phyloP scores from a whole-genome alignment of 352 stramenopile species.

The Aphanomyces stellatus region DNA sequence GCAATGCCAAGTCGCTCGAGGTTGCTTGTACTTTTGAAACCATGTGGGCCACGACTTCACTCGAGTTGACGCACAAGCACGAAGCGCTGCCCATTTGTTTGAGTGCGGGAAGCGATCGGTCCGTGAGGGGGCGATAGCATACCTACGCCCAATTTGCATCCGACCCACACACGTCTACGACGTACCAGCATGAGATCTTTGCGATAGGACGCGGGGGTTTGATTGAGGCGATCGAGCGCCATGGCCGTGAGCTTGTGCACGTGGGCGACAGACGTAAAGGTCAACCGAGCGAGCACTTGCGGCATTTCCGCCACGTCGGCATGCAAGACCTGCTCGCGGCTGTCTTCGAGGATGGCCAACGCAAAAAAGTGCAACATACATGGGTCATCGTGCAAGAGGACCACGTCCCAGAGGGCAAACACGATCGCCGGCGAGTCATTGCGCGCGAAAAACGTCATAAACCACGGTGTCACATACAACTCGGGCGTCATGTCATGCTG shows the following conservation, averaged over 20 bases:
- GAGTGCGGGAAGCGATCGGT: constrained; percentile 46
- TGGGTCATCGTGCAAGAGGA: constrained; percentile 82
- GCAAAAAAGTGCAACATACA: constrained; percentile 86
- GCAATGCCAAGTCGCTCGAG: constrained; percentile 39
- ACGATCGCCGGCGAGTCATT: constrained; percentile 62
- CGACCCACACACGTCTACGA: not conserved
- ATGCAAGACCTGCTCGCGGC: constrained; percentile 47
- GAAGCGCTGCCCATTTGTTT: constrained; percentile 56
- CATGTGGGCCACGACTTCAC: constrained; percentile 74
- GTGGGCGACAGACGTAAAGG: constrained; percentile 44
- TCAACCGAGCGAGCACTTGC: constrained; percentile 69
- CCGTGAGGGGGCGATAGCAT: constrained; percentile 67
- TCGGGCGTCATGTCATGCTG: constrained; percentile 89
- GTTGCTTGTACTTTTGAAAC: constrained; percentile 23
- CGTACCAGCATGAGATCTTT: constrained; percentile 36
- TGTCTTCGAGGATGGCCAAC: constrained; percentile 62
- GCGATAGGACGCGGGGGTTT: constrained; percentile 67
- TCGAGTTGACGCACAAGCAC: constrained; percentile 74
- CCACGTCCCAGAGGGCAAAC: constrained; percentile 88
- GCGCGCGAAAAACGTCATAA: constrained; percentile 90
- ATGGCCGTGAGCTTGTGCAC: constrained; percentile 45
- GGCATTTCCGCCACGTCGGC: constrained; percentile 70
- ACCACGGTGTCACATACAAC: constrained; percentile 90
- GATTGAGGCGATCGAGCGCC: constrained; percentile 48
- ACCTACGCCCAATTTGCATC: constrained; percentile 36